Conservation (phyloP, 345 rosid genomes). For the Linum tenue region DNA sequence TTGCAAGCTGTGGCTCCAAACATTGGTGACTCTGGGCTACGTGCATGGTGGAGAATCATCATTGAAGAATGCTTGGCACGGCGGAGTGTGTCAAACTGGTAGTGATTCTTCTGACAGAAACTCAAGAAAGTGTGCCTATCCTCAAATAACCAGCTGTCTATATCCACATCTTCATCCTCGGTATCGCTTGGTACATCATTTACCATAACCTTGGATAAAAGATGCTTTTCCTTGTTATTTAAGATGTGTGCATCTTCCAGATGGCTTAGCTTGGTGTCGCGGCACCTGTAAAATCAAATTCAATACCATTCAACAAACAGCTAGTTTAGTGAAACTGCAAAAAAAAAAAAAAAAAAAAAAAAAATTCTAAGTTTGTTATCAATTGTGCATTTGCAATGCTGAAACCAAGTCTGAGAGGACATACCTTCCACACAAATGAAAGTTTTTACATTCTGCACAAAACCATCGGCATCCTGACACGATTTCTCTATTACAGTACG, state of each 20-base stretch:
- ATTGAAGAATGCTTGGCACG: constrained; percentile 69
- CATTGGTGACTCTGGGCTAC: constrained; percentile 14
- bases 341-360: background rate
- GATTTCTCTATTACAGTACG: too few relatives aligned
- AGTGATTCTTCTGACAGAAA: constrained; percentile 43
- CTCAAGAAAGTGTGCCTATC: constrained; percentile 44
- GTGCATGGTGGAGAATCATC: constrained; percentile 62
- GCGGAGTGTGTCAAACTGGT: constrained; percentile 55
- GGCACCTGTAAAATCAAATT: too few relatives aligned
- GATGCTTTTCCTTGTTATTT: constrained; percentile 35
- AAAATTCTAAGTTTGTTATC: too few relatives aligned
- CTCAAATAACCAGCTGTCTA: constrained; percentile 37
- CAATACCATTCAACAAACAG: too few relatives aligned
- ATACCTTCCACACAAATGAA: too few relatives aligned
- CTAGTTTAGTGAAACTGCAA: background rate
- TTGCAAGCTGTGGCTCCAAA: constrained; percentile 19
- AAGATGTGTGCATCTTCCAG: too few relatives aligned
- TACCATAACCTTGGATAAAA: constrained; percentile 43
- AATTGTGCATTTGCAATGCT: too few relatives aligned
- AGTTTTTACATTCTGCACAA: background rate
- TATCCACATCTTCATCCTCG: constrained; percentile 33
- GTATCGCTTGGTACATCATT: constrained; percentile 35
- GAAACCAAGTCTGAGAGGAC: too few relatives aligned
- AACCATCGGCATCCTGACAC: too few relatives aligned
- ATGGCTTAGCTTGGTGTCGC: too few relatives aligned